Conservation (phyloP, 441 rosid species). For the Erodium texanum region DNA sequence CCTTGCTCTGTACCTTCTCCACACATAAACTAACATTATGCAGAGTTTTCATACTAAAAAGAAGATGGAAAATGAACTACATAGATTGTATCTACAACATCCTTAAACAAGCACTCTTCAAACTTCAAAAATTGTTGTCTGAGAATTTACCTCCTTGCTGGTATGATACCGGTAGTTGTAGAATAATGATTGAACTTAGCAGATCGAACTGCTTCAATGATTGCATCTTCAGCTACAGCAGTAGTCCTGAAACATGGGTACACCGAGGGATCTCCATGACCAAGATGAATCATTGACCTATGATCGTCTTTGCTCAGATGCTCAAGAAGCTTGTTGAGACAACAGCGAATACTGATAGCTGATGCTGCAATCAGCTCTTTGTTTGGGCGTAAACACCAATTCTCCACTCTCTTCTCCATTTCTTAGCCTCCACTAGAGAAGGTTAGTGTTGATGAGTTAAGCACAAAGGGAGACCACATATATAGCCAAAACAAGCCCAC, state of each 20-base stretch:
- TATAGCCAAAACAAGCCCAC: background rate
- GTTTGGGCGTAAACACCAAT: conserved; percentile 16
- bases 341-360: conserved; percentile 13
- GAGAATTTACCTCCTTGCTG: conserved; percentile 14
- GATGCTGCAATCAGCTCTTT: conserved; percentile 15
- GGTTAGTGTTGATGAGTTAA: background rate
- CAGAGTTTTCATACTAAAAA: too few relatives aligned
- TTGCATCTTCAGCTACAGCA: conserved; percentile 1
- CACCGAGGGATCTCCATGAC: conserved; percentile 17
- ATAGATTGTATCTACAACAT: too few relatives aligned
- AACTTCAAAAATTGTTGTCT: too few relatives aligned
- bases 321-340: background rate
- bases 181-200: conserved; percentile 17
- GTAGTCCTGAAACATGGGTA: conserved; percentile 16
- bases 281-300: conserved; percentile 8
- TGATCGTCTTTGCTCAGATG: conserved; percentile 9
- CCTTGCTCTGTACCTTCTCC: too few relatives aligned
- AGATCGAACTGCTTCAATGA: conserved; percentile 11
- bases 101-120: too few relatives aligned
- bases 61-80: too few relatives aligned
- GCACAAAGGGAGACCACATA: background rate
- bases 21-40: too few relatives aligned
- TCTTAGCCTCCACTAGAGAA: background rate
- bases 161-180: conserved; percentile 14
- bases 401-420: background rate